Conservation (phyloP, 2,329 filamentous ascomycete species). For the Sarocladium oryzae region DNA sequence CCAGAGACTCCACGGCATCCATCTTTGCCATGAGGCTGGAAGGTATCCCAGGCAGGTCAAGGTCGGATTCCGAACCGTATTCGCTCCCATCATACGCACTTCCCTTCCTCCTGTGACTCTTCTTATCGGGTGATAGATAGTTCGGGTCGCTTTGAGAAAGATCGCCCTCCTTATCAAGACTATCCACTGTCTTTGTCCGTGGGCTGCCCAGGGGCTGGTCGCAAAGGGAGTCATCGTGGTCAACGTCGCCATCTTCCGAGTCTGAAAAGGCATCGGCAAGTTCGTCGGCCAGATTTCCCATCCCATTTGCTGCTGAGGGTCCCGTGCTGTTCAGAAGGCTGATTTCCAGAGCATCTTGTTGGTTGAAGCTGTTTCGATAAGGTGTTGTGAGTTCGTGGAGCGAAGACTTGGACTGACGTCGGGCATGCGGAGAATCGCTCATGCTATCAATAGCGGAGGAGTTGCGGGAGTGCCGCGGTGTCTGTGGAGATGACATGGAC, state of each 20-base stretch:
- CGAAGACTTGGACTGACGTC: slow-evolving; percentile 46
- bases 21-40: slow-evolving; percentile 62
- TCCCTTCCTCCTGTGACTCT: slow-evolving; percentile 43
- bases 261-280: slow-evolving; percentile 67
- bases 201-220: slow-evolving; percentile 3
- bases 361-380: slow-evolving; percentile 41
- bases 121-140: slow-evolving; percentile 36
- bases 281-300: slow-evolving; percentile 77
- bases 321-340: slow-evolving; percentile 37
- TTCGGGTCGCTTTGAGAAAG: slow-evolving; percentile 11
- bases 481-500: slow-evolving; percentile 40
- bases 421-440: slow-evolving; percentile 37
- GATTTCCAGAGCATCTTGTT: slow-evolving; percentile 41
- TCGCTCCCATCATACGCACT: slow-evolving; percentile 68
- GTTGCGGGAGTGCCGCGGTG: slow-evolving; percentile 53
- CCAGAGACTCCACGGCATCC: slow-evolving; percentile 65
- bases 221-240: slow-evolving; percentile 31
- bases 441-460: slow-evolving; percentile 48
- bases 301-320: slow-evolving; percentile 43
- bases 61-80: slow-evolving; percentile 65
- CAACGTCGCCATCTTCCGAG: slow-evolving; percentile 53
- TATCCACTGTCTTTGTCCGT: background rate
- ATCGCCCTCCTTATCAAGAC: slow-evolving; percentile 10
- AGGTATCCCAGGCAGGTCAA: slow-evolving; percentile 63
- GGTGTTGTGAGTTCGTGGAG: slow-evolving; percentile 44